Evolutionary conservation across 768 basidiomycete genomes (phyloP).

Genomic region (Lanmaoa pseudosensibilis): DNA sequence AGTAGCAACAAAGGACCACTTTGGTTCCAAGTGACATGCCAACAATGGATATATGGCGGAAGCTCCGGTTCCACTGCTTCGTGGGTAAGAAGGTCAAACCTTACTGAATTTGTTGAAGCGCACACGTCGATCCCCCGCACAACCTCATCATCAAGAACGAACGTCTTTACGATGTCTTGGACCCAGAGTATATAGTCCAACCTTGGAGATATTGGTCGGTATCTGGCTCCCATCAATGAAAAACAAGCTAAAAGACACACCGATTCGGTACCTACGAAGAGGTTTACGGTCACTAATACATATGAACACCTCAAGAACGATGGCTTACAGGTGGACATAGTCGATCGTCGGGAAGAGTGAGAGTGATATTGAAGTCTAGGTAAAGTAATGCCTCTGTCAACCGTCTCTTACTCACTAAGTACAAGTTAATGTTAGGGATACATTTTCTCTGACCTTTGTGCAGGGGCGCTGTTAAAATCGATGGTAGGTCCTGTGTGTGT

Average conservation of each 20-base stretch:
- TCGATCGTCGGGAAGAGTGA: conserved; percentile 66
- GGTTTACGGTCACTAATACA: background rate
- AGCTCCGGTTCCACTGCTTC: conserved; percentile 80
- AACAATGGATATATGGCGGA: conserved; percentile 89
- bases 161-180: conserved; percentile 59
- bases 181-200: conserved; percentile 88
- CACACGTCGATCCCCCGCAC: conserved; percentile 75
- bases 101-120: conserved; percentile 17
- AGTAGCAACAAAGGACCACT: conserved; percentile 67
- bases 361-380: conserved; percentile 66
- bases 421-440: background rate
- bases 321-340: conserved; percentile 82
- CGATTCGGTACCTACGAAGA: conserved; percentile 66
- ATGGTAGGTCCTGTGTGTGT: conserved; percentile 45
- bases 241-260: conserved; percentile 31
- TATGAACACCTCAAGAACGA: background rate
- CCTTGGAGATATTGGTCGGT: conserved; percentile 28
- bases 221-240: background rate
- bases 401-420: conserved; percentile 44
- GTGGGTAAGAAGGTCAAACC: background rate
- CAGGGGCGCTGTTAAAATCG: conserved; percentile 71
- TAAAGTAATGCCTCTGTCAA: conserved; percentile 78
- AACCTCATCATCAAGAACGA: conserved; percentile 15
- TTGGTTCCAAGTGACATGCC: conserved; percentile 49
- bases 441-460: conserved; percentile 55